Conservation (phyloP, 768 basidiomycete genomes). For the Tulasnella sp. region DNA sequence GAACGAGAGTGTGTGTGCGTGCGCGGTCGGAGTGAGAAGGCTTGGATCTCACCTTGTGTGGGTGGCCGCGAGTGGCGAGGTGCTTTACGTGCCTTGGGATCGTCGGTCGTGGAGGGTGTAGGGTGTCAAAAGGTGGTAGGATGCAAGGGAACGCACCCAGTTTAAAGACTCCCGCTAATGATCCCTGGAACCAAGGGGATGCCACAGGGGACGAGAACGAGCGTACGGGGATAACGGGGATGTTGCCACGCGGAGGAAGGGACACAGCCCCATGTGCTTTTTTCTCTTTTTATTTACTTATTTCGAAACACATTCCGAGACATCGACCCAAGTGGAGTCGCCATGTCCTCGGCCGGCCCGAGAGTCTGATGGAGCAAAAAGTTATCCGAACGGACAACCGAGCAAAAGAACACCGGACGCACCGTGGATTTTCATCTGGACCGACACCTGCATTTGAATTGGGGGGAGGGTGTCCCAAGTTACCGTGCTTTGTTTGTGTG, state of each 20-base stretch:
- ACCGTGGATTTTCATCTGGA: constrained; percentile 9
- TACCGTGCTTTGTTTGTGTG: constrained; percentile 4
- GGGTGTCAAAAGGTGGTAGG: not conserved
- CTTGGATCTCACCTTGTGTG: not conserved
- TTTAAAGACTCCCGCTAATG: not conserved
- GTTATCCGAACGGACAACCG: not conserved
- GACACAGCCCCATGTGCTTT: not conserved
- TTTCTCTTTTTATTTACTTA: not conserved
- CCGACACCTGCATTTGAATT: not conserved
- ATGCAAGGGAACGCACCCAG: not conserved
- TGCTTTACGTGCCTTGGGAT: not conserved
- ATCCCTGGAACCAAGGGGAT: not conserved
- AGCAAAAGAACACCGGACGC: not conserved
- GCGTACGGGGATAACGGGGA: constrained; percentile 7
- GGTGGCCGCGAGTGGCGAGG: not conserved
- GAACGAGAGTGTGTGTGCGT: not conserved
- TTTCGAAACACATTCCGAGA: not conserved
- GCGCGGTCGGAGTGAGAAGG: not conserved
- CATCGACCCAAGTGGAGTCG: not conserved
- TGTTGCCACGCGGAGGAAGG: constrained; percentile 11
- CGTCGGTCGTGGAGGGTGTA: not conserved
- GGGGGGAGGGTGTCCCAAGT: not conserved
- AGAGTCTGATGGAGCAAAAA: not conserved
- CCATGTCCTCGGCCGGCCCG: not conserved
- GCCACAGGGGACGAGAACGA: not conserved